Conservation (phyloP, 2,329 filamentous ascomycete species). For the Aspergillus ochraceus region DNA sequence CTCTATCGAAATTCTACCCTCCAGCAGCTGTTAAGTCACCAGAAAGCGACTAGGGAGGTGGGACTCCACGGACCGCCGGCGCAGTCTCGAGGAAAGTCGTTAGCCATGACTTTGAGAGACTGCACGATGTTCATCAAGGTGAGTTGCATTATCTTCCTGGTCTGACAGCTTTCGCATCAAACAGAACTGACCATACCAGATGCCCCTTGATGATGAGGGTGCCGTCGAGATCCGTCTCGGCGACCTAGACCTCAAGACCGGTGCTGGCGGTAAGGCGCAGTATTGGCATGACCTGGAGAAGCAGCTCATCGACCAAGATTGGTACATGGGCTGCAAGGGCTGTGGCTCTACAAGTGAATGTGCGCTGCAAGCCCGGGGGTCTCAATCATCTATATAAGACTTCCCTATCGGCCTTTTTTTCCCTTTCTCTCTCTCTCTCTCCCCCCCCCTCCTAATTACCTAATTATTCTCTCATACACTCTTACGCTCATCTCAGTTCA, state of each 20-base stretch:
- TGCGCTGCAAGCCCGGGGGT: conserved; percentile 26
- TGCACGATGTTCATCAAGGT: conserved; percentile 73
- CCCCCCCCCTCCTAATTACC: neutral
- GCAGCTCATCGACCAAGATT: conserved; percentile 65
- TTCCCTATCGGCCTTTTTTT: neutral
- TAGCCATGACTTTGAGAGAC: conserved; percentile 79
- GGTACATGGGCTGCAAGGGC: conserved; percentile 56
- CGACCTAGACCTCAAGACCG: conserved; percentile 76
- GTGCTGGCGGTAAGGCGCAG: conserved; percentile 60
- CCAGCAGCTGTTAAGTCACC: conserved; percentile 35
- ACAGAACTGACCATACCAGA: conserved; percentile 23
- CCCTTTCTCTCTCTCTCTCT: neutral
- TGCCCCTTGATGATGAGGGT: conserved; percentile 31
- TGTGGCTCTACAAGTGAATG: conserved; percentile 32
- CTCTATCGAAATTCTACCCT: conserved; percentile 37
- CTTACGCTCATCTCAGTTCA: neutral
- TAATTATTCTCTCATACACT: neutral
- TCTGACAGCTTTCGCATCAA: neutral
- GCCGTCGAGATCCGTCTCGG: conserved; percentile 58
- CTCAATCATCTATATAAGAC: conserved; percentile 16
- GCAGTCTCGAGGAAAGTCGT: conserved; percentile 53
- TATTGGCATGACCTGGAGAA: conserved; percentile 69
- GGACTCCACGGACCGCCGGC: conserved; percentile 37
- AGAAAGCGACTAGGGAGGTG: conserved; percentile 35
- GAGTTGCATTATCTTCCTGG: conserved; percentile 9